Conservation (phyloP, 306 rosid genomes). For the Prunus mira region DNA sequence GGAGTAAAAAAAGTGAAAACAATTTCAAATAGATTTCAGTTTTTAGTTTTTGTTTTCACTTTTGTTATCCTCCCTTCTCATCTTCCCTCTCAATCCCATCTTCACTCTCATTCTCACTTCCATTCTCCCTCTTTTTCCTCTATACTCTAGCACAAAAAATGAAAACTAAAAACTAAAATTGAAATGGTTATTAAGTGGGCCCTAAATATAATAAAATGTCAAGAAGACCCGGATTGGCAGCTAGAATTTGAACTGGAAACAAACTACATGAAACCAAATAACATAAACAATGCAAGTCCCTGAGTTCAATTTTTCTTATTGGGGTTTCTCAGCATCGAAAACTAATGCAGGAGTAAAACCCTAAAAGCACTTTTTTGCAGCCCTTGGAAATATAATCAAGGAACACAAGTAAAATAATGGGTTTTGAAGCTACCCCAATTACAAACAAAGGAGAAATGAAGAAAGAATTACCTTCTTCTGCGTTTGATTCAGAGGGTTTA, state of each 20-base stretch:
- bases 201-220: neutral
- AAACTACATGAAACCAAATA: neutral
- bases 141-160: too few species aligned
- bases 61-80: too few species aligned
- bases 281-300: neutral
- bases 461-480: slow-evolving; percentile 44
- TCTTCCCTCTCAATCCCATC: too few species aligned
- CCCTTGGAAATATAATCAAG: neutral
- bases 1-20: too few species aligned
- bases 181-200: too few species aligned
- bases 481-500: slow-evolving; percentile 42
- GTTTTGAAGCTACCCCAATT: neutral
- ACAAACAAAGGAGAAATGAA: neutral
- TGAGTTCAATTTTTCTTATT: neutral
- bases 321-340: neutral
- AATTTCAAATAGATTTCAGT: too few species aligned
- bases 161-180: too few species aligned
- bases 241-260: neutral
- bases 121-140: too few species aligned
- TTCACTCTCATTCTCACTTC: too few species aligned
- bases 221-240: neutral
- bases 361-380: neutral
- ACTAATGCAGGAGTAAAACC: neutral
- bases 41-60: too few species aligned
- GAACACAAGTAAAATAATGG: neutral